These are phyloP conservation scores for Cordyceps militaris DNA, from an alignment of 2,329 filamentous ascomycete genomes.

Conservation along the genomic window DNA sequence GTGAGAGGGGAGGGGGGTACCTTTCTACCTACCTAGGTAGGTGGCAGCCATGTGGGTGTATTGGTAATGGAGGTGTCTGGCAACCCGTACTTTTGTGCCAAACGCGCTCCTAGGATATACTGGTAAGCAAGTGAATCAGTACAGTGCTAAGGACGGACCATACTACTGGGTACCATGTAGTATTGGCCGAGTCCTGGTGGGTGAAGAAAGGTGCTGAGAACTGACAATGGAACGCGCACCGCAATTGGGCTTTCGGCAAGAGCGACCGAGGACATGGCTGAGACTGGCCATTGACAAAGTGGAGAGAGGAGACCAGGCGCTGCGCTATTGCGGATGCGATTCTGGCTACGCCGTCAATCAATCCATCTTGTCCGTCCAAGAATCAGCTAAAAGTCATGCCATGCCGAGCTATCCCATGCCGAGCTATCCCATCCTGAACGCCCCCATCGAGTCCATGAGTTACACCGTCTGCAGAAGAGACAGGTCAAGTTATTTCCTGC, in stretches of 20 bases:
- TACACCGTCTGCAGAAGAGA: neutral
- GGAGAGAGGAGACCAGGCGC: slow-evolving; percentile 2
- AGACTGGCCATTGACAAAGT: slow-evolving; percentile 4
- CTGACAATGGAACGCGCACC: slow-evolving; percentile 1
- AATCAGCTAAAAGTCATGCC: neutral
- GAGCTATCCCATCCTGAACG: neutral
- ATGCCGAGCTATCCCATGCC: no score
- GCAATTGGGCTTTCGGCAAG: slow-evolving; percentile 4
- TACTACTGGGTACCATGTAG: no score
- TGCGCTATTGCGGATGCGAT: slow-evolving; percentile 8
- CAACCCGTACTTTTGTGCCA: no score
- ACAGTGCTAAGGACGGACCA: no score
- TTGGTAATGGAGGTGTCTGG: no score
- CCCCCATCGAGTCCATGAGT: neutral
- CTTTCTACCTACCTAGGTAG: no score
- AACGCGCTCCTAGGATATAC: no score
- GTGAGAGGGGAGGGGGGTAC: no score
- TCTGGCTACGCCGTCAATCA: no score
- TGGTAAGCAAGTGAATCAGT: no score
- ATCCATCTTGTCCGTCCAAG: neutral
- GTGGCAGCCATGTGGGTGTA: no score
- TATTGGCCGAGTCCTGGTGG: neutral
- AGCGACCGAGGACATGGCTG: slow-evolving; percentile 4
- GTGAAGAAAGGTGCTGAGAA: neutral
- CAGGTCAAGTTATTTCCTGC: neutral